These are phyloP conservation scores for Pterocarpus macrocarpus DNA, from an alignment of 306 rosid species.

Conservation along the genomic window DNA sequence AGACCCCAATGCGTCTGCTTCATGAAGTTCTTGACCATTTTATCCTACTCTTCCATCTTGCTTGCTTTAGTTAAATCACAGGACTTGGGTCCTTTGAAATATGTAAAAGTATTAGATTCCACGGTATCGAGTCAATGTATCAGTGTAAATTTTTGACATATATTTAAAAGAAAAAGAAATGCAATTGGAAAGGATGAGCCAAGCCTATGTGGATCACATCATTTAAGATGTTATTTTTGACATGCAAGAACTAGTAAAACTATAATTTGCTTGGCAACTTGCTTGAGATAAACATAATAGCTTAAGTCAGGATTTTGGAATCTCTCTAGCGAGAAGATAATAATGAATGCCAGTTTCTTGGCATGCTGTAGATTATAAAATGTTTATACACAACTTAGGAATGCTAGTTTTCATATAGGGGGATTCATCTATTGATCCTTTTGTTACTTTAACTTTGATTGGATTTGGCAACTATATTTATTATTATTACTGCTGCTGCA, in stretches of 20 bases:
- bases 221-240: slow-evolving; percentile 12
- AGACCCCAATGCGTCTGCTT: slow-evolving; percentile 55
- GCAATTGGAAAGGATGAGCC: slow-evolving; percentile 42
- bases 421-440: too few species aligned
- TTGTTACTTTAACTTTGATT: too few species aligned
- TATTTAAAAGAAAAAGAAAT: slow-evolving; percentile 38
- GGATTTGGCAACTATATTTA: too few species aligned
- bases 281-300: slow-evolving; percentile 5
- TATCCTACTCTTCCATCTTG: slow-evolving; percentile 43
- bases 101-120: slow-evolving; percentile 50
- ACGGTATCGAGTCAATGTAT: slow-evolving; percentile 40
- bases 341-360: not conserved
- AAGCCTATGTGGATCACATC: not conserved
- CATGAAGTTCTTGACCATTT: slow-evolving; percentile 47
- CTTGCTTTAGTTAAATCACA: slow-evolving; percentile 46
- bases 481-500: too few species aligned
- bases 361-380: not conserved
- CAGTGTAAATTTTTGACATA: slow-evolving; percentile 53
- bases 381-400: too few species aligned
- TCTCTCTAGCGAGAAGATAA: not conserved
- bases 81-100: slow-evolving; percentile 55
- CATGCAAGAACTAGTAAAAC: slow-evolving; percentile 1
- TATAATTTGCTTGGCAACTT: slow-evolving; percentile 15
- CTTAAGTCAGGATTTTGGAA: not conserved
- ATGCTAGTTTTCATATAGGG: too few species aligned